These are phyloP conservation scores for Fusarium metavorans DNA, from an alignment of 2,329 filamentous ascomycete species.

Conservation along the genomic window DNA sequence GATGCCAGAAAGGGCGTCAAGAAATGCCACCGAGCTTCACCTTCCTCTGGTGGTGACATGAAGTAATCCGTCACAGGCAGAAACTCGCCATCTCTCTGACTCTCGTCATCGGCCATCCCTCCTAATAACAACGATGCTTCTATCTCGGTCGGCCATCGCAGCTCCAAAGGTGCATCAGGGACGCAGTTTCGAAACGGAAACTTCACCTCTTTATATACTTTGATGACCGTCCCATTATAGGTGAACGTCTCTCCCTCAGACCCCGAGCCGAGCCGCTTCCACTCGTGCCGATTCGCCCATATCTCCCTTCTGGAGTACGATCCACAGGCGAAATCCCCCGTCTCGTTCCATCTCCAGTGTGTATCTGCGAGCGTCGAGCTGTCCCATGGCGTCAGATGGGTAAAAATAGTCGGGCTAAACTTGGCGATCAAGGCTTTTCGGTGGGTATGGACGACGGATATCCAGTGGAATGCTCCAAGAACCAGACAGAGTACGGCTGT, in stretches of 20 bases:
- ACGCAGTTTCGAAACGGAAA: constrained; percentile 51
- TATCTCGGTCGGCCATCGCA: constrained; percentile 50
- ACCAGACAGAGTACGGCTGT: constrained; percentile 2
- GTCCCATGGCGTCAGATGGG: constrained; percentile 9
- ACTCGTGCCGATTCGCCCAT: constrained; percentile 38
- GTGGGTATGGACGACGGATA: constrained; percentile 3
- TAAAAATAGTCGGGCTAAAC: constrained; percentile 37
- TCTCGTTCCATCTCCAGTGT: constrained; percentile 28
- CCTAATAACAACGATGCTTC: constrained; percentile 46
- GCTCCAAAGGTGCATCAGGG: constrained; percentile 1
- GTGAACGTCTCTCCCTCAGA: constrained; percentile 48
- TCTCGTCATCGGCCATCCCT: constrained; percentile 24
- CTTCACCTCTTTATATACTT: constrained; percentile 42
- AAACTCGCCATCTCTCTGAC: constrained; percentile 32
- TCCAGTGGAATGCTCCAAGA: constrained; percentile 19
- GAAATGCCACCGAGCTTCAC: constrained; percentile 43
- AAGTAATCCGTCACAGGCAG: constrained; percentile 49
- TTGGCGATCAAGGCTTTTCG: constrained; percentile 33
- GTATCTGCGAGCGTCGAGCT: constrained; percentile 1
- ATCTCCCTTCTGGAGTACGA: constrained; percentile 30
- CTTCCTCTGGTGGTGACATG: constrained; percentile 25
- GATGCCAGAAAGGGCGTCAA: constrained; percentile 44
- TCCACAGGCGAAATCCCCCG: not conserved
- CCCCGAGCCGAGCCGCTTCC: constrained; percentile 45
- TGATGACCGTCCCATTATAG: constrained; percentile 46